Evolutionary conservation across 345 rosid species (phyloP).

Genomic region (Reutealis trisperma): DNA sequence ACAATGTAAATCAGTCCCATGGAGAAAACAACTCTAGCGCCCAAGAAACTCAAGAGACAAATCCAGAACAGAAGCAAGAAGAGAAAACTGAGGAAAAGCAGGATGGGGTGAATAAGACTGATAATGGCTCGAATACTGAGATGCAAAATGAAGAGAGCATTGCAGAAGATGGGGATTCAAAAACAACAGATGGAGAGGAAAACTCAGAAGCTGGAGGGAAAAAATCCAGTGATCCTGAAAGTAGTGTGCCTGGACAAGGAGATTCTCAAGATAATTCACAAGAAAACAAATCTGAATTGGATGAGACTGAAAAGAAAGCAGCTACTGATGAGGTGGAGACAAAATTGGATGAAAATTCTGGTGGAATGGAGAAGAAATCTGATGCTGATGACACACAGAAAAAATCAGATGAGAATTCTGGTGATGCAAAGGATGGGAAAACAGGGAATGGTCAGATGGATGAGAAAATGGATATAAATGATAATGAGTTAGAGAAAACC

Average conservation of each 20-base stretch:
- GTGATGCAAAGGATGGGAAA: conserved; percentile 36
- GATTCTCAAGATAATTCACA: conserved; percentile 44
- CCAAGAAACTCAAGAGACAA: conserved; percentile 45
- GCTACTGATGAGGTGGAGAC: conserved; percentile 44
- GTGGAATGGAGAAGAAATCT: conserved; percentile 39
- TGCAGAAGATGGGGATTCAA: conserved; percentile 30
- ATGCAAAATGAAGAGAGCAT: conserved; percentile 36
- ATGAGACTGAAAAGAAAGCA: conserved; percentile 41
- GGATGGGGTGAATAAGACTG: conserved; percentile 41
- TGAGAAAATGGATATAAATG: conserved; percentile 47
- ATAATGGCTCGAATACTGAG: conserved; percentile 34
- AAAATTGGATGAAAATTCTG: conserved; percentile 3
- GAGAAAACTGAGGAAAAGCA: conserved; percentile 21
- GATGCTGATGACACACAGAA: conserved; percentile 41
- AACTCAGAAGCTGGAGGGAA: conserved; percentile 36
- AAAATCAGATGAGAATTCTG: conserved; percentile 34
- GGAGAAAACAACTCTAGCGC: conserved; percentile 32
- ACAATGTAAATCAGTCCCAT: conserved; percentile 24
- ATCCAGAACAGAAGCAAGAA: conserved; percentile 18
- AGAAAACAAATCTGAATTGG: conserved; percentile 31
- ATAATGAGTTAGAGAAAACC: conserved; percentile 44
- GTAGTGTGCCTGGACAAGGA: conserved; percentile 40
- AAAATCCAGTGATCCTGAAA: conserved; percentile 38
- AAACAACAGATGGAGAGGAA: conserved; percentile 28
- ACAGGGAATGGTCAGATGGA: conserved; percentile 45